Evolutionary conservation across 2,329 filamentous ascomycete genomes (phyloP), one percentile per base, ranked within the genome.

Genomic region (Graphium sp.): DNA sequence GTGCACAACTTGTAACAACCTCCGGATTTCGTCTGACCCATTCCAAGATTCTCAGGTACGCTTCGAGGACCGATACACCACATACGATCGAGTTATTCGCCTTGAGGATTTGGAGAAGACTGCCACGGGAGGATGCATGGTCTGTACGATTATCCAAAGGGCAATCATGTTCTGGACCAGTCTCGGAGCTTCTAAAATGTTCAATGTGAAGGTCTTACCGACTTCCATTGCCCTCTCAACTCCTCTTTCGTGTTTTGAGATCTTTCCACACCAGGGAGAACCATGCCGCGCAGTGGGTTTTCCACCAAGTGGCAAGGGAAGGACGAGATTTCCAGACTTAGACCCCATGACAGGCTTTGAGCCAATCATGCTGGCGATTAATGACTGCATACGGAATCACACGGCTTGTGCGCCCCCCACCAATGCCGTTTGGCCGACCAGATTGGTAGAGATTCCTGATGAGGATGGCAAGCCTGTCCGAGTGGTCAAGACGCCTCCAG

Each of bases 151-250:
- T n/a, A n/a, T n/a, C n/a, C n/a, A n/a, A n/a, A n/a, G n/a, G n/a
- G n/a, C n/a, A n/a, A n/a, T n/a, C n/a, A n/a, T n/a, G n/a, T n/a
- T n/a, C n/a, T n/a, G n/a, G n/a, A n/a, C n/a, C n/a, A n/a, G n/a
- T n/a, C n/a, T n/a, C n/a, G n/a, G n/a, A n/a, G n/a, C n/a, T n/a
- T n/a, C n/a, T n/a, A n/a, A n/a, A n/a, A n/a, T n/a, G n/a, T n/a
- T n/a, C n/a, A n/a, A n/a, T n/a, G n/a, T 26, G 5, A 26, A 26
- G 24, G 16, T 26, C 13, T 16, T 26, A 17, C 24, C 24, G 14
- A 16, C 24, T 11, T 26, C 24, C 24, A 17, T 26, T 17, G 24
- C 18, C 6, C 16, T 26, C 14, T 26, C 24, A 17, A 8, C 14
- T 6, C 5, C 24, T 14, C n/a, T 26, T 14, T 14, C 24, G 6